A percentile compares a stretch with the other conserved stretches of the same genome.
These are phyloP conservation scores for Antrodiella citrinella DNA, from an alignment of 768 basidiomycete genomes.

Conservation along the genomic window DNA sequence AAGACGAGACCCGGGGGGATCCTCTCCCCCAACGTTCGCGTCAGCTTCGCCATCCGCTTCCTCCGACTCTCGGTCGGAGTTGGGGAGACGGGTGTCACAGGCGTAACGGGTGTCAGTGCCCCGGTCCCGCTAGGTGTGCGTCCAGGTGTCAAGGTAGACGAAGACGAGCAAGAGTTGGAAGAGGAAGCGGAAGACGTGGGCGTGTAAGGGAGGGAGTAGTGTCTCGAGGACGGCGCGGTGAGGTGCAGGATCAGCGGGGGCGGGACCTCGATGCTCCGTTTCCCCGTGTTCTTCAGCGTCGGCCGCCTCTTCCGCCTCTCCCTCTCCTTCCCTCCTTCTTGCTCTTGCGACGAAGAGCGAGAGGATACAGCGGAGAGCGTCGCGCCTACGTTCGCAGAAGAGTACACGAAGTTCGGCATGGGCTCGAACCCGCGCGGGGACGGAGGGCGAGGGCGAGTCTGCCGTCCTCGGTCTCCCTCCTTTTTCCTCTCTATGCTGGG, in stretches of 20 bases:
- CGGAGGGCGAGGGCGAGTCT: background rate
- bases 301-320: background rate
- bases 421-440: conserved; percentile 7
- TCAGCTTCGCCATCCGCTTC: conserved; percentile 49
- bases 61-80: conserved; percentile 29
- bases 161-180: background rate
- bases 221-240: background rate
- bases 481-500: background rate
- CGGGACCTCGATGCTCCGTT: background rate
- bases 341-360: no score
- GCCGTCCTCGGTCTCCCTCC: conserved; percentile 1
- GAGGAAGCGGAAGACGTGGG: background rate
- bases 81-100: conserved; percentile 20
- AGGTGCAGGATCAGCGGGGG: conserved; percentile 11
- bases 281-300: background rate
- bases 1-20: conserved; percentile 49
- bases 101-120: conserved; percentile 6
- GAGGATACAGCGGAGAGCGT: no score
- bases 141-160: background rate
- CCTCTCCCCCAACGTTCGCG: conserved; percentile 50
- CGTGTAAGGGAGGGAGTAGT: background rate
- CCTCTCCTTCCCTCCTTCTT: no score
- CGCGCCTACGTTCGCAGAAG: no score
- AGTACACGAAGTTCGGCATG: no score
- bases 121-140: conserved; percentile 1